phyloP scores from a whole-genome alignment of 2,329 filamentous ascomycete species.

The Penicillium sp. region DNA sequence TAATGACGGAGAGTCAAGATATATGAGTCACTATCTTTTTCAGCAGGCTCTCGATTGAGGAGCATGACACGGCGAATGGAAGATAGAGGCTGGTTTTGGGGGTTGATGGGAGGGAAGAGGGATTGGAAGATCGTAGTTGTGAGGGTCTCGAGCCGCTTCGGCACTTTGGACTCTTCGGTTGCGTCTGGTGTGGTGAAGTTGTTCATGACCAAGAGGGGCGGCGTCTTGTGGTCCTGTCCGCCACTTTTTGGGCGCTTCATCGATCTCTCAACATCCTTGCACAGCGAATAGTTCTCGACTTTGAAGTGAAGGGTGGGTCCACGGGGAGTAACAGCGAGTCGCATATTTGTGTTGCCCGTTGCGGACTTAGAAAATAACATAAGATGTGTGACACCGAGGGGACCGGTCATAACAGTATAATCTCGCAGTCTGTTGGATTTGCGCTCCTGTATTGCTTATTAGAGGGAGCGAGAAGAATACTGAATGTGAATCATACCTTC shows the following conservation, averaged over 20 bases:
- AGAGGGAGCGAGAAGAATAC: not conserved
- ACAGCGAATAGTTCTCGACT: conserved; percentile 87
- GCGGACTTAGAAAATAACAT: conserved; percentile 85
- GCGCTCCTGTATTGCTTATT: conserved; percentile 51
- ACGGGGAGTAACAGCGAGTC: conserved; percentile 75
- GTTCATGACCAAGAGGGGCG: conserved; percentile 95
- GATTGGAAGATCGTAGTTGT: conserved; percentile 92
- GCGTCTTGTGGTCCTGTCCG: conserved; percentile 74
- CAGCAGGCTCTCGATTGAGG: conserved; percentile 63
- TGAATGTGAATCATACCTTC: conserved; percentile 44
- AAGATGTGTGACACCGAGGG: conserved; percentile 83
- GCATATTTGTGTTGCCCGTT: conserved; percentile 83
- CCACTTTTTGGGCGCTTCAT: conserved; percentile 73
- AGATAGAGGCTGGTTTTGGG: conserved; percentile 75
- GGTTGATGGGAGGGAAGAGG: conserved; percentile 90
- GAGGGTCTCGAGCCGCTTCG: conserved; percentile 85
- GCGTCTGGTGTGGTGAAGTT: conserved; percentile 67
- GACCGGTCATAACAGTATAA: conserved; percentile 91
- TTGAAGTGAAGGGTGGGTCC: conserved; percentile 91
- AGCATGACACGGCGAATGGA: conserved; percentile 89
- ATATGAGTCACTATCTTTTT: conserved; percentile 56
- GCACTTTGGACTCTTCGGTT: conserved; percentile 56
- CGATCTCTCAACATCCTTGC: conserved; percentile 77
- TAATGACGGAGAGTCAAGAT: conserved; percentile 86
- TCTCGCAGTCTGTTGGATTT: conserved; percentile 80